phyloP scores from a whole-genome alignment of 805 yeast species.

The Saccharomycopsis babjevae region DNA sequence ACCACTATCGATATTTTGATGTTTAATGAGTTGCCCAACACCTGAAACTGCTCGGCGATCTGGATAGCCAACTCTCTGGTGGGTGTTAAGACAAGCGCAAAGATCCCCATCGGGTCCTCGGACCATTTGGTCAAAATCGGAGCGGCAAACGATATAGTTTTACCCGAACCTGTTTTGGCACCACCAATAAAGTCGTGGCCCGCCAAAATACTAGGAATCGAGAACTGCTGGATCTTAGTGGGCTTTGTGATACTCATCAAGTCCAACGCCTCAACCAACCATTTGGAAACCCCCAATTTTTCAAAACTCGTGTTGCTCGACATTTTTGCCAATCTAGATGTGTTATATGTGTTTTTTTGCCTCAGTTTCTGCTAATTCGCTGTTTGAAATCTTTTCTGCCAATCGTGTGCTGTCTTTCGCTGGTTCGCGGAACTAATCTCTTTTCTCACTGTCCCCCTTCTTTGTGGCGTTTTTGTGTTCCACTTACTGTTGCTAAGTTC shows the following conservation, averaged over 20 bases:
- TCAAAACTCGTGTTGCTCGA: constrained; percentile 31
- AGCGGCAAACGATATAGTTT: constrained; percentile 95
- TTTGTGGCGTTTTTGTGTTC: too few species aligned
- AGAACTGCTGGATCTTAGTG: constrained; percentile 75
- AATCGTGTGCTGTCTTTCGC: too few species aligned
- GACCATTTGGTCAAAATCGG: constrained; percentile 95
- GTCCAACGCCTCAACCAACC: constrained; percentile 73
- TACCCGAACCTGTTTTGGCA: constrained; percentile 97
- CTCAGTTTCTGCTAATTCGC: neutral
- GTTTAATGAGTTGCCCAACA: constrained; percentile 84
- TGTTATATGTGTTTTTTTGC: neutral
- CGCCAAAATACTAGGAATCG: constrained; percentile 75
- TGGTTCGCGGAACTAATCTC: too few species aligned
- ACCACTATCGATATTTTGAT: constrained; percentile 74
- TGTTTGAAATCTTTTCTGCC: neutral
- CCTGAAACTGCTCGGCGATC: constrained; percentile 93
- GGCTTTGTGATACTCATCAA: constrained; percentile 81
- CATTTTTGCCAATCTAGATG: neutral
- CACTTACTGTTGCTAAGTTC: too few species aligned
- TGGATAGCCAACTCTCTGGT: constrained; percentile 91
- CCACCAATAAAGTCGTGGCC: constrained; percentile 96
- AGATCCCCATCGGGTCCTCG: constrained; percentile 87
- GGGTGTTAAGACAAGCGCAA: constrained; percentile 83
- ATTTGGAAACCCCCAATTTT: constrained; percentile 66
- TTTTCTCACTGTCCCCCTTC: too few species aligned